Evolutionary conservation across 2,329 filamentous ascomycete species (phyloP).

Genomic region (Xylariaceae sp.): DNA sequence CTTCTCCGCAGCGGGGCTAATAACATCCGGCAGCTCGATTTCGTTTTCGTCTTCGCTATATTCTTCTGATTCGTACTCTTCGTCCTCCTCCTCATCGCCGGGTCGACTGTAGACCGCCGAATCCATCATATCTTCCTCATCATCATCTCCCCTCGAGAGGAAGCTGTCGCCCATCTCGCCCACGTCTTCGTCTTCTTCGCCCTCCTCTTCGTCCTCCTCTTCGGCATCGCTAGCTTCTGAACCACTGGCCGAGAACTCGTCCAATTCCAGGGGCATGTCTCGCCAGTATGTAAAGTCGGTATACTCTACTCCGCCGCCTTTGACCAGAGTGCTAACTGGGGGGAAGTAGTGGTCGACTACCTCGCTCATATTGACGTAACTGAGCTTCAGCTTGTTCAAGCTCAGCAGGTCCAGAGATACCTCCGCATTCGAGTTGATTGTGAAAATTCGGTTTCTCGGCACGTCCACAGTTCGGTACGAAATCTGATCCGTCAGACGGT

Average conservation of each 20-base stretch:
- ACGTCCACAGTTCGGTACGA: constrained; percentile 96
- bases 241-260: constrained; percentile 81
- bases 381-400: constrained; percentile 92
- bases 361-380: constrained; percentile 94
- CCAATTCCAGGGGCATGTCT: constrained; percentile 73
- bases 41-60: constrained; percentile 31
- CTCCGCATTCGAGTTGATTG: constrained; percentile 96
- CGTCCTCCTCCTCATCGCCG: constrained; percentile 30
- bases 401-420: constrained; percentile 85
- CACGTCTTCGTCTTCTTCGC: constrained; percentile 40
- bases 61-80: constrained; percentile 30
- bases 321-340: constrained; percentile 78
- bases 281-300: constrained; percentile 98
- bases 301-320: constrained; percentile 85
- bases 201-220: constrained; percentile 40
- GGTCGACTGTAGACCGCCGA: constrained; percentile 36
- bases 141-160: constrained; percentile 38
- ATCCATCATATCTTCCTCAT: constrained; percentile 37
- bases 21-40: constrained; percentile 17
- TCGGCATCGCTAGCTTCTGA: constrained; percentile 37
- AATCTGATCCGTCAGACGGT: constrained; percentile 90
- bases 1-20: constrained; percentile 11
- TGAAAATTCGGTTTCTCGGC: constrained; percentile 89
- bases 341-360: constrained; percentile 98
- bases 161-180: constrained; percentile 42